These are phyloP conservation scores for Candida pseudocylindracea DNA, from an alignment of 1,139 yeast species.

Conservation along the genomic window DNA sequence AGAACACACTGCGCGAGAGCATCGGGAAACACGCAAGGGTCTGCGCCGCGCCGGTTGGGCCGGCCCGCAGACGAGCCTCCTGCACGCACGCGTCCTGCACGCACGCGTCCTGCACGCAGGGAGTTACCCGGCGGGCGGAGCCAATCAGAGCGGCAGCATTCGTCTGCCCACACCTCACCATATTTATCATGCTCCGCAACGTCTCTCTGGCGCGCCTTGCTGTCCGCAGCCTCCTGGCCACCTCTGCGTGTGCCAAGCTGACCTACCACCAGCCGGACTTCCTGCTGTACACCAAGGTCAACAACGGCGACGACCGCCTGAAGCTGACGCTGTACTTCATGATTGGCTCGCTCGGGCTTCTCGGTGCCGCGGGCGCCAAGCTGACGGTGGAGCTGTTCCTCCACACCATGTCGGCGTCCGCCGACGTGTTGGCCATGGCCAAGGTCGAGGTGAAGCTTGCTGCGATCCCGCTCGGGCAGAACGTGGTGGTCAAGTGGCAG, in stretches of 20 bases:
- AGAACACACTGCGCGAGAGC: no score
- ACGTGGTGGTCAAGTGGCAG: constrained; percentile 97
- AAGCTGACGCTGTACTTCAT: constrained; percentile 90
- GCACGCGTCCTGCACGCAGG: no score
- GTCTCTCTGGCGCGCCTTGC: neutral
- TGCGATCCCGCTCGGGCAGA: constrained; percentile 93
- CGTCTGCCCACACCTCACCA: neutral
- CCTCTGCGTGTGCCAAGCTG: constrained; percentile 29
- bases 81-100: no score
- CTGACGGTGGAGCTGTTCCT: constrained; percentile 94
- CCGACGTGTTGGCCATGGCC: constrained; percentile 98
- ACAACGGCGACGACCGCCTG: constrained; percentile 43
- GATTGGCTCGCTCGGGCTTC: constrained; percentile 91
- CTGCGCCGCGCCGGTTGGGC: no score
- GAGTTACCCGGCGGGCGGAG: no score
- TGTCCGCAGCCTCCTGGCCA: constrained; percentile 13
- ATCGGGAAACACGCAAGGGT: no score
- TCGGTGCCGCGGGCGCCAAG: constrained; percentile 93
- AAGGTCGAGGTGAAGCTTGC: constrained; percentile 93
- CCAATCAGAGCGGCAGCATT: neutral
- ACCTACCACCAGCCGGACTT: constrained; percentile 89
- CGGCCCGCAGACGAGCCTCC: no score
- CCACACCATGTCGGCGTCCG: constrained; percentile 89
- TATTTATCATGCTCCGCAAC: no score
- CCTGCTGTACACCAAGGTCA: constrained; percentile 49